phyloP scores from a whole-genome alignment of 805 yeast species.

The Candida wancherniae region DNA sequence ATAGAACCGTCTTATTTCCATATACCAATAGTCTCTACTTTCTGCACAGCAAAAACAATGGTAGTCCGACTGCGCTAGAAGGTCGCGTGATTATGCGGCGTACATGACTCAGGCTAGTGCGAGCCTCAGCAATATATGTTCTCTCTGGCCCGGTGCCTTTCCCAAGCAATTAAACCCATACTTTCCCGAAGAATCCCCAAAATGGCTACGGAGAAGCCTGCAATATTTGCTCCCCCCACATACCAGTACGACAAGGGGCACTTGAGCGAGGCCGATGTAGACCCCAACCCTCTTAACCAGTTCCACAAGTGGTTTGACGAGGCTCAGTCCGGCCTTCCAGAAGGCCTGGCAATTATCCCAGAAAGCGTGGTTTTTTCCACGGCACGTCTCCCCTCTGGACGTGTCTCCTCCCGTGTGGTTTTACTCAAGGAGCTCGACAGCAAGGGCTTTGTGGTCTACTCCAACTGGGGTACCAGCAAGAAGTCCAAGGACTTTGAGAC shows the following conservation, averaged over 20 bases:
- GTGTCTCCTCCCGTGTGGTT: slow-evolving; percentile 80
- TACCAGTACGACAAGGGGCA: slow-evolving; percentile 76
- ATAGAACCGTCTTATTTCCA: no score
- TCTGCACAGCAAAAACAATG: no score
- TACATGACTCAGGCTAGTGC: no score
- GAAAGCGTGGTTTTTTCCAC: slow-evolving; percentile 88
- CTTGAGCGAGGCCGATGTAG: slow-evolving; percentile 51
- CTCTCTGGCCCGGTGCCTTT: no score
- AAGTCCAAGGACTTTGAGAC: slow-evolving; percentile 66
- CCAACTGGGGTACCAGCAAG: slow-evolving; percentile 87
- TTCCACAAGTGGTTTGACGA: slow-evolving; percentile 83
- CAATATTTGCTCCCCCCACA: slow-evolving; percentile 76
- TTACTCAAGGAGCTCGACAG: slow-evolving; percentile 85
- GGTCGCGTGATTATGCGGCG: no score
- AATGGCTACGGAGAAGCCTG: slow-evolving; percentile 21
- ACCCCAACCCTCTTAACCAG: slow-evolving; percentile 62
- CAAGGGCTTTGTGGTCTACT: slow-evolving; percentile 79
- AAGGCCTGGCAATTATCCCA: slow-evolving; percentile 50
- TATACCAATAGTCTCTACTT: no score
- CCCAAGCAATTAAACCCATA: no score
- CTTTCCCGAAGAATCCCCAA: background rate
- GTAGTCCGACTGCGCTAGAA: no score
- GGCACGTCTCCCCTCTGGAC: slow-evolving; percentile 83
- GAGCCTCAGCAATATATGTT: no score
- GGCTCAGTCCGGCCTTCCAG: slow-evolving; percentile 52